Conservation (phyloP, 177 flowering plant species). For the Vitis hybrid region DNA sequence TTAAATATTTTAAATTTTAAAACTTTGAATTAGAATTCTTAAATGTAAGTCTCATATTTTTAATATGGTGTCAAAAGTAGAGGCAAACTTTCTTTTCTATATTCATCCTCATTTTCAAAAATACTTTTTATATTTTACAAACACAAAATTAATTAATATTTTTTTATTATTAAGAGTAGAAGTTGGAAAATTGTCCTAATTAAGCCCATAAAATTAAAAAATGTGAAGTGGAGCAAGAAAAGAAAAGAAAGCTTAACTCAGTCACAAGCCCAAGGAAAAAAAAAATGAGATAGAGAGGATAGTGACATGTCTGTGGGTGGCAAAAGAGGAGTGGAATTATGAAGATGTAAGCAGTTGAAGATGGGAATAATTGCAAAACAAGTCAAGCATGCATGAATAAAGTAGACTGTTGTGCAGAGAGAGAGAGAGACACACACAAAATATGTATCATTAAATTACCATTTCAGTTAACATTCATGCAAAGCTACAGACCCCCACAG, state of each 20-base stretch:
- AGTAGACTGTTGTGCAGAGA: slow-evolving; percentile 13
- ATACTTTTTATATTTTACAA: too few relatives aligned
- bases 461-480: slow-evolving; percentile 21
- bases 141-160: too few relatives aligned
- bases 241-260: not conserved
- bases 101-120: too few relatives aligned
- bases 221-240: too few relatives aligned
- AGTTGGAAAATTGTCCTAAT: too few relatives aligned
- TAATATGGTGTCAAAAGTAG: too few relatives aligned
- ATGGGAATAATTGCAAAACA: slow-evolving; percentile 32
- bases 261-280: slow-evolving; percentile 3
- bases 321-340: slow-evolving; percentile 24
- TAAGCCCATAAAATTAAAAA: too few relatives aligned
- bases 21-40: too few relatives aligned
- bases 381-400: slow-evolving; percentile 26
- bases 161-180: too few relatives aligned
- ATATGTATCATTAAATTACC: slow-evolving; percentile 28
- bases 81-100: too few relatives aligned
- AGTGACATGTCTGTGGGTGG: slow-evolving; percentile 23
- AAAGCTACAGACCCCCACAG: slow-evolving; percentile 10
- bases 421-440: not conserved
- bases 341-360: slow-evolving; percentile 21
- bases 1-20: not conserved
- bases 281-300: slow-evolving; percentile 11
- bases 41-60: too few relatives aligned